phyloP scores from a whole-genome alignment of 768 basidiomycete genomes.

The Psilocybe cyanescens region DNA sequence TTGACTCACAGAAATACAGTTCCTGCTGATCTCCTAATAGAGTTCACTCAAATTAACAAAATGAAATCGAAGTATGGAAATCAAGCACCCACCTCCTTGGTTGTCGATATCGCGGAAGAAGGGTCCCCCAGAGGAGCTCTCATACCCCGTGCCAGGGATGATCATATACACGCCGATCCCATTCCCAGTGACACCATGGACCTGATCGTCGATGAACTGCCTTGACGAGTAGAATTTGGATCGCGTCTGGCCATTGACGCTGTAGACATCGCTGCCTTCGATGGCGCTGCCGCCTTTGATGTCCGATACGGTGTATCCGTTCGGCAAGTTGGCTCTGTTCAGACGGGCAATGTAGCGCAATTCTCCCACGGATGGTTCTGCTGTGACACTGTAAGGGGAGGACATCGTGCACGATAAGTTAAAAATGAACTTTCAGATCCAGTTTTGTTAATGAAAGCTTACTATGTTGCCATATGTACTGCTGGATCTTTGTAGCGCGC shows the following conservation, averaged over 20 bases:
- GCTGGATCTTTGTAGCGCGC: slow-evolving; percentile 38
- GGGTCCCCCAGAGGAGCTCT: slow-evolving; percentile 23
- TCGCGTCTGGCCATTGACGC: slow-evolving; percentile 32
- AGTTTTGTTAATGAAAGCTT: slow-evolving; percentile 7
- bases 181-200: slow-evolving; percentile 36
- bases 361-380: slow-evolving; percentile 40
- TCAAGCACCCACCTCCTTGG: slow-evolving; percentile 29
- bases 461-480: slow-evolving; percentile 43
- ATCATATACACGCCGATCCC: slow-evolving; percentile 35
- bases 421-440: too few relatives aligned
- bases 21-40: slow-evolving; percentile 33
- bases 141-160: slow-evolving; percentile 36
- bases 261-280: slow-evolving; percentile 40
- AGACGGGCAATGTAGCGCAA: slow-evolving; percentile 42
- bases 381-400: slow-evolving; percentile 27
- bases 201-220: slow-evolving; percentile 38
- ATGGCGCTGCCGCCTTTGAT: slow-evolving; percentile 37
- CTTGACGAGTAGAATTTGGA: slow-evolving; percentile 39
- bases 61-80: neutral
- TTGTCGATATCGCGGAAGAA: slow-evolving; percentile 37
- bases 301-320: slow-evolving; percentile 29
- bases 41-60: neutral
- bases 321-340: slow-evolving; percentile 27
- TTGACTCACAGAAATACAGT: slow-evolving; percentile 36
- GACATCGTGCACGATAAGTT: neutral